Evolutionary conservation across 2,329 filamentous ascomycete species (phyloP).

Genomic region (Alternaria postmessia): DNA sequence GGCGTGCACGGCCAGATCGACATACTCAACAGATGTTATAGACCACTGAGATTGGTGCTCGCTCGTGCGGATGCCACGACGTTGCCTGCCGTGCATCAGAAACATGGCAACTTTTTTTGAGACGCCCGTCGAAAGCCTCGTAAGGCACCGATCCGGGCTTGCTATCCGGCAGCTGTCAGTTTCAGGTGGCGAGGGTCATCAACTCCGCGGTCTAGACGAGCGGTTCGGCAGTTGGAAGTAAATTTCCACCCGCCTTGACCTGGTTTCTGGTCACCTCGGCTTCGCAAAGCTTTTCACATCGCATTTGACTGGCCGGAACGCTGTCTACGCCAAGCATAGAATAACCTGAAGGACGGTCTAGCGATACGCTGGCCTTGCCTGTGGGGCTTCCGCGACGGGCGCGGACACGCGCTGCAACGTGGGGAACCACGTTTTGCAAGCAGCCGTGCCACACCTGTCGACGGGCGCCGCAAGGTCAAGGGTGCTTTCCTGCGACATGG

Average conservation of each 20-base stretch:
- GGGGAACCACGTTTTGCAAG: constrained; percentile 43
- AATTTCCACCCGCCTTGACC: constrained; percentile 18
- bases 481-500: constrained; percentile 15
- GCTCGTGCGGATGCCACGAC: constrained; percentile 25
- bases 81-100: constrained; percentile 20
- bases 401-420: constrained; percentile 41
- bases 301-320: constrained; percentile 16
- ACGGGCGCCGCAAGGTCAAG: constrained; percentile 26
- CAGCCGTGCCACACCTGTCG: constrained; percentile 31
- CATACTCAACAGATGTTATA: constrained; percentile 27
- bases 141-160: constrained; percentile 26
- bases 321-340: constrained; percentile 23
- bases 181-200: constrained; percentile 18
- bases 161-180: constrained; percentile 24
- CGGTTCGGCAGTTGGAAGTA: constrained; percentile 34
- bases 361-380: constrained; percentile 30
- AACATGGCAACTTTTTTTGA: constrained; percentile 24
- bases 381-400: constrained; percentile 37
- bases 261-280: constrained; percentile 27
- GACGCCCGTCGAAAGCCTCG: constrained; percentile 25
- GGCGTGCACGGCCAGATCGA: constrained; percentile 29
- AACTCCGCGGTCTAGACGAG: constrained; percentile 30
- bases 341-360: constrained; percentile 29
- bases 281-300: constrained; percentile 10
- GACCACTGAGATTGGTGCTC: constrained; percentile 17